Base-by-base conservation (phyloP, 1,139 yeast species). In the Geotrichum carabidarum region DNA sequence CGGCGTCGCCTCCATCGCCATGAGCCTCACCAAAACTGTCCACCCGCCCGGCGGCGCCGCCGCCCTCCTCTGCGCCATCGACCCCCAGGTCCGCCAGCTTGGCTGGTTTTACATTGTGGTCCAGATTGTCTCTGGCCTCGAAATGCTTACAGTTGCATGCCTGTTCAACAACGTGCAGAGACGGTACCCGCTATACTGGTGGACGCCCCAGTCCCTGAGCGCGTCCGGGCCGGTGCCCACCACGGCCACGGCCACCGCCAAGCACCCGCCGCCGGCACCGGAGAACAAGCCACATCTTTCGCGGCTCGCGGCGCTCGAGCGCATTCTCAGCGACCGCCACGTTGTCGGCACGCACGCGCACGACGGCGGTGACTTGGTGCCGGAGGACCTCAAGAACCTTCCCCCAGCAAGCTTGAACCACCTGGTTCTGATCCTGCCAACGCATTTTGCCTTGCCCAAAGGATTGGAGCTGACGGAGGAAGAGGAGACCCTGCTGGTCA, bases 21-120 rank as follows among this genome's bases (percentile, higher is more conserved):
- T 83, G 87, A 69, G 79, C n/a, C 62, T 82, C 0, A 67, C 76
- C 7, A 81, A 81, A 60, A 78, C 83, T 56, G 78, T 82, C 0
- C 90, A 84, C 67, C 90, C 90, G 0, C 90, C 90, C 0, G 84
- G 86, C 0, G 90, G 90, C 1, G 89, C 90, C 0, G 78, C 85
- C 11, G 88, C 90, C 0, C 65, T 84, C 31, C 68, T 84, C 8
- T 87, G 89, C 0, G 71, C 78, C 8, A 64, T 79, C 0, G 84
- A 81, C 57, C 77, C 67, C 0, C 63, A 66, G 6, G 71, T 82
- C 6, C 66, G 80, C 5, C 59, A 53, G 1, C 74, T 84, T 77
- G 78, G 89, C 50, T 84, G 90, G 90, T 81, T 84, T 81, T 83
- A 78, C 63, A 61, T 84, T 18, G 84, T 86, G 0, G 77, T 73